phyloP scores from a whole-genome alignment of 352 stramenopile species.

The Phytophthora gonapodyides region DNA sequence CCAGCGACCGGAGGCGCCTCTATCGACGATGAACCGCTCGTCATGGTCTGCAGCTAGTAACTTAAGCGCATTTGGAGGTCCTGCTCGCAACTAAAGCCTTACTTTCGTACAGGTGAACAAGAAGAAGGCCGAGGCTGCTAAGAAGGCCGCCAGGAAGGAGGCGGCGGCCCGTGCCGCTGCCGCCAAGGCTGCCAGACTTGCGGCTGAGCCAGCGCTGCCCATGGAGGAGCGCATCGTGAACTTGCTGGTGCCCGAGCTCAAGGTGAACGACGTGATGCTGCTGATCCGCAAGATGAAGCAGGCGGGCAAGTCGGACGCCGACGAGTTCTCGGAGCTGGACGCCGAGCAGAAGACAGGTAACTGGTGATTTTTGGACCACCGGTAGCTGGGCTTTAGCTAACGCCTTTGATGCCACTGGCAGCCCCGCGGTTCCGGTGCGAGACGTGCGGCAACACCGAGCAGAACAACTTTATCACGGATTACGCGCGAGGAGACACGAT shows the following conservation, averaged over 20 bases:
- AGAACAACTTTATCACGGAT: slow-evolving; percentile 92
- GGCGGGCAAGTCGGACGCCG: slow-evolving; percentile 85
- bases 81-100: too few species aligned
- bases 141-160: slow-evolving; percentile 56
- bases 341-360: slow-evolving; percentile 85
- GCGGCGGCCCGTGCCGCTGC: slow-evolving; percentile 28
- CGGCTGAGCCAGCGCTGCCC: slow-evolving; percentile 61
- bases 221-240: slow-evolving; percentile 91
- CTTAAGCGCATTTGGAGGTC: not conserved
- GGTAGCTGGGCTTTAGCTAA: too few species aligned
- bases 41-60: slow-evolving; percentile 23
- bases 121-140: slow-evolving; percentile 49
- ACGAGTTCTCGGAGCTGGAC: slow-evolving; percentile 88
- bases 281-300: slow-evolving; percentile 92
- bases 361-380: too few species aligned
- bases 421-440: slow-evolving; percentile 84
- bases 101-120: slow-evolving; percentile 34
- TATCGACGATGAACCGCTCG: slow-evolving; percentile 43
- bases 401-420: slow-evolving; percentile 10
- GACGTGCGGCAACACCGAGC: slow-evolving; percentile 87
- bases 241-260: slow-evolving; percentile 82
- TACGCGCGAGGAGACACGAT: slow-evolving; percentile 89
- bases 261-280: slow-evolving; percentile 88
- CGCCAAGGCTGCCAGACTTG: slow-evolving; percentile 43
- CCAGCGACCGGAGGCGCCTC: slow-evolving; percentile 9